Evolutionary conservation across 768 basidiomycete species (phyloP).

Genomic region (Russula foetens): DNA sequence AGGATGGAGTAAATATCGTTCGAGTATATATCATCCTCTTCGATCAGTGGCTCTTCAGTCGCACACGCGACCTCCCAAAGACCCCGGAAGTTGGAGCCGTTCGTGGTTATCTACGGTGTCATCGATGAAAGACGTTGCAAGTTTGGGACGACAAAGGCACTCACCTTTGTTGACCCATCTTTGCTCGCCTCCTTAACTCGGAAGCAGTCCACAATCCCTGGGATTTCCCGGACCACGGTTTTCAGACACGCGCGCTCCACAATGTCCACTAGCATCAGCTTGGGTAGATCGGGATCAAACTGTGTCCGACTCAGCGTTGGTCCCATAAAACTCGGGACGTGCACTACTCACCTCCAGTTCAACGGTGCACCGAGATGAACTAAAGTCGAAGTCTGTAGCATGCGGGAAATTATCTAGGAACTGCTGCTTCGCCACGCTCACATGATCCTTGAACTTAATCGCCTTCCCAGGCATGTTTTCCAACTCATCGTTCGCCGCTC

Average conservation of each 20-base stretch:
- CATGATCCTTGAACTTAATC: constrained; percentile 32
- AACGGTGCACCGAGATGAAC: constrained; percentile 59
- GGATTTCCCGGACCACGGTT: constrained; percentile 84
- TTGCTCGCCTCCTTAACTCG: constrained; percentile 53
- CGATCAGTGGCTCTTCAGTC: constrained; percentile 43
- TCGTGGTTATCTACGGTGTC: constrained; percentile 59
- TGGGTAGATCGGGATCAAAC: constrained; percentile 86
- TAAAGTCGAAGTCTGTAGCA: constrained; percentile 69
- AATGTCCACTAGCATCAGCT: constrained; percentile 88
- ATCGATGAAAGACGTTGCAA: background rate
- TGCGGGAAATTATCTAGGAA: constrained; percentile 55
- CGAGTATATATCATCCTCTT: constrained; percentile 77
- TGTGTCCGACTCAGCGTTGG: constrained; percentile 27
- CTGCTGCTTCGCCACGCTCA: constrained; percentile 36
- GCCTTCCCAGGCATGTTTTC: constrained; percentile 27
- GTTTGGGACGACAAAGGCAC: constrained; percentile 1
- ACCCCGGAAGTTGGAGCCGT: constrained; percentile 88
- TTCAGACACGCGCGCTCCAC: constrained; percentile 80
- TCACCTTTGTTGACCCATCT: constrained; percentile 45
- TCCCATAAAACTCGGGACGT: background rate
- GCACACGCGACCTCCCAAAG: constrained; percentile 68
- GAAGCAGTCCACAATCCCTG: constrained; percentile 84
- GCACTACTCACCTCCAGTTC: constrained; percentile 62
- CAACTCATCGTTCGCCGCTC: constrained; percentile 28
- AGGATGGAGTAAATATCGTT: constrained; percentile 93